Evolutionary conservation across 805 yeast genomes (phyloP), one percentile per base, ranked within the genome.

Genomic region (Barnettozyma sucrosica): DNA sequence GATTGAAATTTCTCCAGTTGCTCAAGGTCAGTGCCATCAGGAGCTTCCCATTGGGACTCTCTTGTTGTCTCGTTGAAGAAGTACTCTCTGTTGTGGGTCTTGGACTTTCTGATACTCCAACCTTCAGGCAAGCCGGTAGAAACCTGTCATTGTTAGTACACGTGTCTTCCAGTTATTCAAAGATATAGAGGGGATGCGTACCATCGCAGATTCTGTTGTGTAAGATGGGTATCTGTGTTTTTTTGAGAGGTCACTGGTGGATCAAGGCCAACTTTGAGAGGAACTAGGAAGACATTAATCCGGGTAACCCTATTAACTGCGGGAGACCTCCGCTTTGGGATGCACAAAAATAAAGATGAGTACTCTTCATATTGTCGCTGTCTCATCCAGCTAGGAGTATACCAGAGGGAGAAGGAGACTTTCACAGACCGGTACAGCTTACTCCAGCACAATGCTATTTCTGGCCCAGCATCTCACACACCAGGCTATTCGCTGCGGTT

Each of bases 1-100:
- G 71, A 62, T 51, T 87, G 66, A 66, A 86, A 87, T 14, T 67
- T 68, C 36, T 76, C 71, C 50, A 92, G 71, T 55, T 72, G 70
- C 1, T 66, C 79, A 14, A 74, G 62, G 56, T 93, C 85, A 2
- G 95, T 80, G 4, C 92, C 96, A 43, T 71, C 77, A 3, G 99
- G 99, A 10, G 95, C 86, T 47, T 83, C 90, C 99, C 99, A 93
- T 34, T 81, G 73, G 0, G 96, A 85, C 61, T 82, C 82, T 41
- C 79, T 75, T 2, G 89, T 80, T 37, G 73, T 72, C 25, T 81
- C 78, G 61, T 90, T 80, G 67, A 76, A 82, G 66, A 72, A 93
- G 68, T 93, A 93, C 50, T 92, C 96, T 56, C 88, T 78, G 58
- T 86, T 79, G 61, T 87, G 89, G 14, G 93, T 83, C 51, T 81